Evolutionary conservation across 768 basidiomycete species (phyloP).

Genomic region (Termitomyces sp.): DNA sequence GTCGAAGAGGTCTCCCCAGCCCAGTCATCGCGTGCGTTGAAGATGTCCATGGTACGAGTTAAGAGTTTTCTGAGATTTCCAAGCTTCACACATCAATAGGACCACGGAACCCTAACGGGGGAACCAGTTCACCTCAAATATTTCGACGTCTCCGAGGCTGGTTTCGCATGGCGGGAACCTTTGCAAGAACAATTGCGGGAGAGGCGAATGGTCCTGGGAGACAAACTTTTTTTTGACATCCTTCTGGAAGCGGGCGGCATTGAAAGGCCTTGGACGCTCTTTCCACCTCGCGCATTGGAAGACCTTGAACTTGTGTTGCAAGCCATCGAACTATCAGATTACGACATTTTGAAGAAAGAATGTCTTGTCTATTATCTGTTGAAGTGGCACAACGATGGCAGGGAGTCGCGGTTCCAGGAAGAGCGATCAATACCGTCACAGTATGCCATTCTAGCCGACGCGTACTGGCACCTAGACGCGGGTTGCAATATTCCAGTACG

Average conservation of each 20-base stretch:
- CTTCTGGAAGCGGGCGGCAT: constrained; percentile 63
- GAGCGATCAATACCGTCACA: constrained; percentile 68
- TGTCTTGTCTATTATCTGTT: constrained; percentile 77
- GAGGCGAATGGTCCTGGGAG: constrained; percentile 55
- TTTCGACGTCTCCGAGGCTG: constrained; percentile 47
- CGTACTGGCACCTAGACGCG: constrained; percentile 79
- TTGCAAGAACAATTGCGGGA: constrained; percentile 52
- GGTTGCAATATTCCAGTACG: constrained; percentile 61
- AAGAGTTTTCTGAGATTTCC: not conserved
- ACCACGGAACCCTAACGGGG: constrained; percentile 13
- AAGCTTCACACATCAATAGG: not conserved
- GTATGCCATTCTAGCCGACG: constrained; percentile 70
- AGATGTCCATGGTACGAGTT: not conserved
- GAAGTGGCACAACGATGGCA: constrained; percentile 69
- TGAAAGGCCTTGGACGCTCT: constrained; percentile 51
- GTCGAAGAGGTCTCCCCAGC: not conserved
- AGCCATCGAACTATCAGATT: constrained; percentile 54
- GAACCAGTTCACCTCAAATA: constrained; percentile 22
- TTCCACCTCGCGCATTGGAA: constrained; percentile 57
- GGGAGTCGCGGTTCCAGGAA: constrained; percentile 45
- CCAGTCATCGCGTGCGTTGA: not conserved
- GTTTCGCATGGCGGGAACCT: constrained; percentile 57
- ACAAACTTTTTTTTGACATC: constrained; percentile 68
- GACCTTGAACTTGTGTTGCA: constrained; percentile 53
- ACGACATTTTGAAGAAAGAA: constrained; percentile 75